Evolutionary conservation across 352 stramenopile genomes (phyloP).

Genomic region (Globisporangium nagaii): DNA sequence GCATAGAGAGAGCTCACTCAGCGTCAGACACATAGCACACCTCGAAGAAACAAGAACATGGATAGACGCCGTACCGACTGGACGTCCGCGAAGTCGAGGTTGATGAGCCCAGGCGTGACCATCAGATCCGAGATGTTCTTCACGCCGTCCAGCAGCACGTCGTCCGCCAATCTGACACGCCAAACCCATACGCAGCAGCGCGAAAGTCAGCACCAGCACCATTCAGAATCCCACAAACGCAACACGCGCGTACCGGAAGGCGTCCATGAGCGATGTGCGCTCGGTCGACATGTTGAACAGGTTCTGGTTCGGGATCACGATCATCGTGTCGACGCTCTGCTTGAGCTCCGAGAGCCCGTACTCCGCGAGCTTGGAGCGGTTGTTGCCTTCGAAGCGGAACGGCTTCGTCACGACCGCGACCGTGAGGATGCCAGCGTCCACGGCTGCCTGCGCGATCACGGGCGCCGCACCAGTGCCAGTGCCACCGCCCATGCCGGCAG

Average conservation of each 20-base stretch:
- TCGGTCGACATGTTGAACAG: slow-evolving; percentile 87
- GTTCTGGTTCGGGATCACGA: slow-evolving; percentile 88
- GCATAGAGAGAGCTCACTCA: background rate
- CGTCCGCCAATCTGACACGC: slow-evolving; percentile 72
- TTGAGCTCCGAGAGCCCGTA: slow-evolving; percentile 73
- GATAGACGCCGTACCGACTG: slow-evolving; percentile 69
- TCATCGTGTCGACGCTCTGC: slow-evolving; percentile 85
- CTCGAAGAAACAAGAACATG: background rate
- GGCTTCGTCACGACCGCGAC: slow-evolving; percentile 87
- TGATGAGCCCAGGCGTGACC: slow-evolving; percentile 86
- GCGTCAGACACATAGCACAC: too few relatives aligned
- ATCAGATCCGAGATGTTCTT: slow-evolving; percentile 89
- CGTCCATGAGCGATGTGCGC: slow-evolving; percentile 83
- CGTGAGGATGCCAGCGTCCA: slow-evolving; percentile 80
- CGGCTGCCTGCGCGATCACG: slow-evolving; percentile 76
- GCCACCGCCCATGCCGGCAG: slow-evolving; percentile 78
- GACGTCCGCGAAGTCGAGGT: slow-evolving; percentile 85
- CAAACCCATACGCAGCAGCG: background rate
- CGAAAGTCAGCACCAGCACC: too few relatives aligned
- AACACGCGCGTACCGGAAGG: slow-evolving; percentile 62
- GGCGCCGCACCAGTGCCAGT: slow-evolving; percentile 80
- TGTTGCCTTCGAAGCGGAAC: slow-evolving; percentile 82
- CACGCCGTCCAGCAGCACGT: slow-evolving; percentile 81
- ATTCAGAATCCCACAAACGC: too few relatives aligned
- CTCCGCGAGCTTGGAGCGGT: slow-evolving; percentile 74